Evolutionary conservation across 441 rosid species (phyloP).

Genomic region (Theobroma grandiflorum): DNA sequence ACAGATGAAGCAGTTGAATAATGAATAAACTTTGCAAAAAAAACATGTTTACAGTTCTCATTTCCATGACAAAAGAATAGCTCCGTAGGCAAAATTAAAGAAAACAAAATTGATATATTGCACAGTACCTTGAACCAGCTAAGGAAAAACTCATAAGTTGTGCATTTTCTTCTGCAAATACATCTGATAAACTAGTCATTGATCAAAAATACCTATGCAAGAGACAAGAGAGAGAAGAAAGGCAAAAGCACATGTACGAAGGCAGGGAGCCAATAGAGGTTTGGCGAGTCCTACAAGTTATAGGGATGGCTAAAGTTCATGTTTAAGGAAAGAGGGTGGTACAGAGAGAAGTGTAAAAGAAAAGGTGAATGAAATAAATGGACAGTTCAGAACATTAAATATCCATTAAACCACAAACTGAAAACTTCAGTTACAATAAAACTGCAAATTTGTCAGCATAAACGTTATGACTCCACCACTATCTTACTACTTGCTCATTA

Average conservation of each 20-base stretch:
- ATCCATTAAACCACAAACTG: conserved; percentile 1
- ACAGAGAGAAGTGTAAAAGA: not conserved
- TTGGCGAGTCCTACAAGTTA: not conserved
- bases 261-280: not conserved
- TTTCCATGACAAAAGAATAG: not conserved
- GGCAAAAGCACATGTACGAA: not conserved
- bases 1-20: too few relatives aligned
- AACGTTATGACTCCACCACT: too few relatives aligned
- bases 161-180: conserved; percentile 12
- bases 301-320: conserved; percentile 21
- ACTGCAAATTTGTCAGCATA: too few relatives aligned
- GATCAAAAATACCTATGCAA: not conserved
- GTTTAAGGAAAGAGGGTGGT: not conserved
- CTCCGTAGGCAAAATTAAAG: not conserved
- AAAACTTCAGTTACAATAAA: not conserved
- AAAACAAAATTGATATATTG: not conserved
- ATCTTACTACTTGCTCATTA: too few relatives aligned
- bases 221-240: not conserved
- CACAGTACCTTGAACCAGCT: conserved; percentile 16
- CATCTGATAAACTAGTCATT: not conserved
- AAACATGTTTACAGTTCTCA: not conserved
- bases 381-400: conserved; percentile 22
- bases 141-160: conserved; percentile 1
- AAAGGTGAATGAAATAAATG: conserved; percentile 16
- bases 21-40: too few relatives aligned